These are phyloP conservation scores for Phytomonas serpens DNA, from an alignment of 208 protist species.

Conservation along the genomic window DNA sequence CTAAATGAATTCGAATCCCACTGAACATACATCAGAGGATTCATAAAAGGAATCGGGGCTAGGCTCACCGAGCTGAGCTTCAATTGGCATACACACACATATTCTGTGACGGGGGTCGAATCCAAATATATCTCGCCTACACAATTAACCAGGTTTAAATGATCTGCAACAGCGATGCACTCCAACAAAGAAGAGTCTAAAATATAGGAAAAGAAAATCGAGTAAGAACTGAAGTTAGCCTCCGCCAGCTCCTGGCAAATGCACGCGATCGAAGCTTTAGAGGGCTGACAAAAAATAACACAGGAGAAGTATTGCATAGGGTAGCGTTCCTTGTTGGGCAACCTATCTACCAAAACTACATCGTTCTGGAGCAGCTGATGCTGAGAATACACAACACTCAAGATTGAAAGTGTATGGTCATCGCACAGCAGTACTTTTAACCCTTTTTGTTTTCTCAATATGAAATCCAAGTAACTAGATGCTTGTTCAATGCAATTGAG, in stretches of 20 bases:
- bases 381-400: constrained; percentile 93
- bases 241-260: constrained; percentile 90
- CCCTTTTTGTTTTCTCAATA: constrained; percentile 36
- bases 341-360: constrained; percentile 95
- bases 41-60: constrained; percentile 27
- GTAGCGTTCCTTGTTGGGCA: constrained; percentile 83
- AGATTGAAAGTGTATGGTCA: constrained; percentile 88
- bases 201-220: constrained; percentile 92
- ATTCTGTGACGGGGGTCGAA: constrained; percentile 88
- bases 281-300: constrained; percentile 89
- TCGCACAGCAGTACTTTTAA: constrained; percentile 96
- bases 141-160: constrained; percentile 87
- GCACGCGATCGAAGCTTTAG: constrained; percentile 66
- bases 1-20: constrained; percentile 57
- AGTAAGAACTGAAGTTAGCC: constrained; percentile 83
- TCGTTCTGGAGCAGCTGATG: constrained; percentile 95
- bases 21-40: constrained; percentile 71
- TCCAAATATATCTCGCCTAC: constrained; percentile 94
- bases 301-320: constrained; percentile 93
- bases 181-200: constrained; percentile 71
- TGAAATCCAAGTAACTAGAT: constrained; percentile 62
- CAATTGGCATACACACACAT: constrained; percentile 61
- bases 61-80: constrained; percentile 36
- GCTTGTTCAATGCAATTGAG: constrained; percentile 73
- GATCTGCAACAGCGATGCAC: constrained; percentile 93